Base-by-base conservation (phyloP, 2,329 filamentous ascomycete genomes). In the Cladobotryum mycophilum region DNA sequence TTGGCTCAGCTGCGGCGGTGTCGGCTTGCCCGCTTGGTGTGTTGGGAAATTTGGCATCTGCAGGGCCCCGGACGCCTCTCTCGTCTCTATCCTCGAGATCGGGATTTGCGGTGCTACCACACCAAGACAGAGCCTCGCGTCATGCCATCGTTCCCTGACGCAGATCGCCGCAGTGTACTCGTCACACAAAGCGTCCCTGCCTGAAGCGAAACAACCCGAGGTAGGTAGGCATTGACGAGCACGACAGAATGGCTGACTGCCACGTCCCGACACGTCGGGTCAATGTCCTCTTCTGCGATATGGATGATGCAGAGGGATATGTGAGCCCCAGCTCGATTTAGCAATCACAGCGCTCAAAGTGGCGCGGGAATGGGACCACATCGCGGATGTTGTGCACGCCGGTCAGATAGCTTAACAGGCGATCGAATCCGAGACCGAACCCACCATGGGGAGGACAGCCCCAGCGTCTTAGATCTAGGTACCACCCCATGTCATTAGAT, bases 401-500 rank as follows among this genome's bases (percentile, higher is more conserved):
- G 33, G 86, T 81, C 49, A 96, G 75, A 70, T 95, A 96, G 63
- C 86, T 85, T 59, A 96, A 69, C 56, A 96, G 77, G 49, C 91
- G 81, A 73, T 96, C 91, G 64, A 95, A 95, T 8, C 91, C 91
- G 51, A 96, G 68, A 3, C 91, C 91, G 64, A 95, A 96, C 1
- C 91, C 91, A 40, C 91, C 91, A 61, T 96, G 91, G 35, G 89
- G 89, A 50, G 89, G 88, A 58, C 86, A 91, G n/a, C 91, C 91
- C 80, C 89, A 96, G 58, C 86, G 84, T 54, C 91, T 83, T 54
- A 96, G 76, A 66, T 96, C 90, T 20, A 89, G 74, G 65, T 96
- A 96, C 91, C 91, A 96, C 58, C 85, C 80, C 49, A 96, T 68
- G 30, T 63, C 58, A 44, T 54, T 62, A 17, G 59, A 52, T 43